Evolutionary conservation across 805 yeast species (phyloP).

Genomic region (Vanderwaltozyma yarrowii): DNA sequence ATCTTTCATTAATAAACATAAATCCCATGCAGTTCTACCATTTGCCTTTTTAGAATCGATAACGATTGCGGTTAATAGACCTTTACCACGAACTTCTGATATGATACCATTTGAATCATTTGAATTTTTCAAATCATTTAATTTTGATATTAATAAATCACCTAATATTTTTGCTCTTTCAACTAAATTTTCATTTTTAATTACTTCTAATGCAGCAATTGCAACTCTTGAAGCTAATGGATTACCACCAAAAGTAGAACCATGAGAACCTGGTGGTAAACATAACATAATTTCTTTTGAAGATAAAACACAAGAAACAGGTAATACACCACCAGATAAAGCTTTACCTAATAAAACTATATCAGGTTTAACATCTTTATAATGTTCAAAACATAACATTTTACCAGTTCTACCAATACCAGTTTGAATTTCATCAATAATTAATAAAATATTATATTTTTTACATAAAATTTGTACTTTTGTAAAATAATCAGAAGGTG

Average conservation of each 20-base stretch:
- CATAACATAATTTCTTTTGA: conserved; percentile 84
- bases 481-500: conserved; percentile 70
- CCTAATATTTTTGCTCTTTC: conserved; percentile 72
- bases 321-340: conserved; percentile 87
- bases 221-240: conserved; percentile 91
- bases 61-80: conserved; percentile 83
- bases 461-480: conserved; percentile 66
- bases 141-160: conserved; percentile 49
- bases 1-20: conserved; percentile 81
- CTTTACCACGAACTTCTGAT: conserved; percentile 67
- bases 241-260: conserved; percentile 96
- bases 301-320: conserved; percentile 85
- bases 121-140: conserved; percentile 39
- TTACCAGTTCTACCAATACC: conserved; percentile 97
- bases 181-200: conserved; percentile 75
- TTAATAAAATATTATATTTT: conserved; percentile 75
- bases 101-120: conserved; percentile 42
- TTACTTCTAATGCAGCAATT: conserved; percentile 85
- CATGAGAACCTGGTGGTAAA: conserved; percentile 92
- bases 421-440: conserved; percentile 95
- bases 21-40: conserved; percentile 94
- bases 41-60: conserved; percentile 74
- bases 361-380: conserved; percentile 72
- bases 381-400: conserved; percentile 85
- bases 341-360: conserved; percentile 88